These are phyloP conservation scores for Teratosphaeria viscida DNA, from an alignment of 2,329 filamentous ascomycete genomes.

Conservation along the genomic window DNA sequence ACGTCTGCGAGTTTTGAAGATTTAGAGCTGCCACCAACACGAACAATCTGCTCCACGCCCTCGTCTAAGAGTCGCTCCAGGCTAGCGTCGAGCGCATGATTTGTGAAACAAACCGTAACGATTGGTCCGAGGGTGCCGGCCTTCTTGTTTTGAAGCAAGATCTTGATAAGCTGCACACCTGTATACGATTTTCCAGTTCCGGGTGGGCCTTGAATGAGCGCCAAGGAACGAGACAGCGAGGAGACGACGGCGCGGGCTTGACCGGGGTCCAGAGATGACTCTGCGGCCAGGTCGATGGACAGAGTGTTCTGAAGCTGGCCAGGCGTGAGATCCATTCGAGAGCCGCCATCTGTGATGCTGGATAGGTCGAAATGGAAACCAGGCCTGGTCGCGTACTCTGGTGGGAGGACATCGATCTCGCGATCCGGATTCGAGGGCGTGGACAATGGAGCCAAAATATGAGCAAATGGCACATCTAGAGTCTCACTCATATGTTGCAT, in stretches of 20 bases:
- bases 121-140: constrained; percentile 19
- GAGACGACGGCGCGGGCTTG: constrained; percentile 43
- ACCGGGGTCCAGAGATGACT: constrained; percentile 41
- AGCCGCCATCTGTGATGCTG: constrained; percentile 8
- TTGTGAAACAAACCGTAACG: constrained; percentile 35
- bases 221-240: constrained; percentile 43
- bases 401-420: constrained; percentile 30
- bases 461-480: constrained; percentile 20
- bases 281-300: constrained; percentile 18
- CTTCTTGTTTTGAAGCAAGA: constrained; percentile 37
- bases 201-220: constrained; percentile 59
- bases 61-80: constrained; percentile 48
- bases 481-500: constrained; percentile 42
- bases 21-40: constrained; percentile 49
- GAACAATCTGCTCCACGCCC: constrained; percentile 37
- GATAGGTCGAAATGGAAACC: constrained; percentile 43
- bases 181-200: constrained; percentile 59
- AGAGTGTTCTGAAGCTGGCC: neutral
- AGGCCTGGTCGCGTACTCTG: constrained; percentile 39
- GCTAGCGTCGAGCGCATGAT: constrained; percentile 48
- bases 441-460: constrained; percentile 18
- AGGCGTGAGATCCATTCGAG: constrained; percentile 7
- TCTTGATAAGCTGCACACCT: constrained; percentile 49
- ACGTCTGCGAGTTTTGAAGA: constrained; percentile 40
- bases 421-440: constrained; percentile 4